Evolutionary conservation across 306 rosid genomes (phyloP).

Genomic region (Parietaria judaica): DNA sequence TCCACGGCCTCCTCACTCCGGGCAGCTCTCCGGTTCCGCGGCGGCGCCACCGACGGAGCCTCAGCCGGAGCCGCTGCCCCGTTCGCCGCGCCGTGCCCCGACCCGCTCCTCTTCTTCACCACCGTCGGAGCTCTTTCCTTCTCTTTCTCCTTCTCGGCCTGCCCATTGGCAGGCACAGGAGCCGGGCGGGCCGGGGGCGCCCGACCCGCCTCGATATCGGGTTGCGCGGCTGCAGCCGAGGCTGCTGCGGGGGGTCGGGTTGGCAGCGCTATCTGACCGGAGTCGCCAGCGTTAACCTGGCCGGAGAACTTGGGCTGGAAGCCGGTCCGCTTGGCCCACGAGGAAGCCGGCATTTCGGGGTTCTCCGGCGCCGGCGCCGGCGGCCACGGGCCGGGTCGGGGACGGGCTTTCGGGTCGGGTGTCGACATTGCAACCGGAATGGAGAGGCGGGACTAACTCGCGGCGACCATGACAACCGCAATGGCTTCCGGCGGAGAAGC

Average conservation of each 20-base stretch:
- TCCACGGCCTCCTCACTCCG: slow-evolving; percentile 64
- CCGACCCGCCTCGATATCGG: slow-evolving; percentile 57
- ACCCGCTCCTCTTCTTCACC: slow-evolving; percentile 59
- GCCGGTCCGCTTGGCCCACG: slow-evolving; percentile 94
- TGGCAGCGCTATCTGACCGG: slow-evolving; percentile 46
- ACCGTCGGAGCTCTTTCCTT: slow-evolving; percentile 30
- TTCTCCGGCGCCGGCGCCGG: slow-evolving; percentile 40
- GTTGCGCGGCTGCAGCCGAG: slow-evolving; percentile 25
- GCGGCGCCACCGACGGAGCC: slow-evolving; percentile 24
- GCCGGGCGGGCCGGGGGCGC: slow-evolving; percentile 34
- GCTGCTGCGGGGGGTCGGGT: slow-evolving; percentile 37
- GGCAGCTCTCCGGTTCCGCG: slow-evolving; percentile 26
- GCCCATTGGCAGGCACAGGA: slow-evolving; percentile 29
- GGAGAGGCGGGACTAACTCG: too few species aligned
- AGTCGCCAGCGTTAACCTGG: slow-evolving; percentile 60
- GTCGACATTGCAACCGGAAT: slow-evolving; percentile 35
- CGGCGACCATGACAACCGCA: too few species aligned
- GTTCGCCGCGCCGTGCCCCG: slow-evolving; percentile 42
- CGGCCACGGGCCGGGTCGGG: slow-evolving; percentile 66
- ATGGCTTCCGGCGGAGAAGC: too few species aligned
- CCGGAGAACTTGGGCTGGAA: slow-evolving; percentile 91
- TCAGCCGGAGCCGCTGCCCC: slow-evolving; percentile 22
- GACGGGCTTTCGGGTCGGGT: slow-evolving; percentile 57
- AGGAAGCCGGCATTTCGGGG: slow-evolving; percentile 65
- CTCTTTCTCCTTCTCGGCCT: slow-evolving; percentile 17